Conservation (phyloP, 2,329 filamentous ascomycete species). For the Polytolypa hystricis region DNA sequence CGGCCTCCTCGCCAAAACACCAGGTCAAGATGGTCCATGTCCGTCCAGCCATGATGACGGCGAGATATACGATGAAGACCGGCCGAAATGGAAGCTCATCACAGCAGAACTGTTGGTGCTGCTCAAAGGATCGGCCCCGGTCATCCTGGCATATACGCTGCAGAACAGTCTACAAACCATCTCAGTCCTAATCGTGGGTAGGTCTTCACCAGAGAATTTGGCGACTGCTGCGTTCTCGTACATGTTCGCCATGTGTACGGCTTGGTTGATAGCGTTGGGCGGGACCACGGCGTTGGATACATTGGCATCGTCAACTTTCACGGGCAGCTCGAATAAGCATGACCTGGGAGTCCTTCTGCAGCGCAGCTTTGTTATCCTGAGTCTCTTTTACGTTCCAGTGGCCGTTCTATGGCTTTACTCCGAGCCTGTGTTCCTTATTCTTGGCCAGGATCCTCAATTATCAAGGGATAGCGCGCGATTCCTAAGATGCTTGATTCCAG, state of each 20-base stretch:
- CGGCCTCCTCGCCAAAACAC: not conserved
- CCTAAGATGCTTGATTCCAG: conserved; percentile 61
- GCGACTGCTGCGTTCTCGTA: conserved; percentile 78
- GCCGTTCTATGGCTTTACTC: conserved; percentile 64
- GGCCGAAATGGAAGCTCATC: not conserved
- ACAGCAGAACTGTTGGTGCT: not conserved
- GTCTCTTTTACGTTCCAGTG: conserved; percentile 61
- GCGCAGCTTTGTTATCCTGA: conserved; percentile 60
- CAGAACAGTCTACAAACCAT: conserved; percentile 54
- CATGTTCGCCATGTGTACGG: conserved; percentile 88
- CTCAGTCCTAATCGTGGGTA: conserved; percentile 71
- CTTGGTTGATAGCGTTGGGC: conserved; percentile 75
- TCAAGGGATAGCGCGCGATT: conserved; percentile 64
- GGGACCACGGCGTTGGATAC: conserved; percentile 82
- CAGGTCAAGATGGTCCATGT: not conserved
- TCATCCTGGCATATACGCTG: conserved; percentile 2
- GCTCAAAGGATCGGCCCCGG: conserved; percentile 1
- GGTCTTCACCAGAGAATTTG: conserved; percentile 65
- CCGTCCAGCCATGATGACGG: not conserved
- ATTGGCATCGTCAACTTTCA: conserved; percentile 71
- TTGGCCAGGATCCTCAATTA: conserved; percentile 71
- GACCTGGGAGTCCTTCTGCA: conserved; percentile 71
- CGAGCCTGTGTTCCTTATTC: conserved; percentile 58
- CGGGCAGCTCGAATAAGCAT: conserved; percentile 65
- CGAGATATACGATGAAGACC: conserved; percentile 1